These are phyloP conservation scores for Gigaspora rosea DNA, from an alignment of 192 early-diverging fungal genomes.

Conservation along the genomic window DNA sequence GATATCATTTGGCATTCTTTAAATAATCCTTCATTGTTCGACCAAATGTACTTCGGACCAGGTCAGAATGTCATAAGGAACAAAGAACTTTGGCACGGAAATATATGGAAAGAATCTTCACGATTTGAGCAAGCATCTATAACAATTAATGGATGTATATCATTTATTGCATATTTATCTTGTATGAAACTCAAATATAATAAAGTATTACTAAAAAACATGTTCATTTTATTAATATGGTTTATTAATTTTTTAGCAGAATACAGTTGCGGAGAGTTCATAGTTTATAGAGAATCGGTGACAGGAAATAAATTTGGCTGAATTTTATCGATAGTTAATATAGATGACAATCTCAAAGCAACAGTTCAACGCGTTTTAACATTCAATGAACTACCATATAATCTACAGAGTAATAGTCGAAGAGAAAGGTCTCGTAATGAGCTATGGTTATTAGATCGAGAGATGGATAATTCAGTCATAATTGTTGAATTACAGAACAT, in stretches of 20 bases:
- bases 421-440: background rate
- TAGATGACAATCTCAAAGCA: background rate
- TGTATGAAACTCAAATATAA: background rate
- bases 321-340: background rate
- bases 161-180: background rate
- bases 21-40: background rate
- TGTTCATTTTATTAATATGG: background rate
- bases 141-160: background rate
- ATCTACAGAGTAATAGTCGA: background rate
- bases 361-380: background rate
- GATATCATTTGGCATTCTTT: slow-evolving; percentile 2
- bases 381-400: background rate
- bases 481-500: background rate
- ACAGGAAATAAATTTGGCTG: background rate
- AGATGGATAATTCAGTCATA: background rate
- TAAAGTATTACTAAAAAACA: no score
- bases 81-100: background rate
- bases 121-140: background rate
- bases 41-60: background rate
- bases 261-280: background rate
- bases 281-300: background rate
- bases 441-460: background rate
- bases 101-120: background rate
- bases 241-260: no score
- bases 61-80: background rate